Conservation (phyloP, 345 rosid species). For the Dipteronia dyeriana region DNA sequence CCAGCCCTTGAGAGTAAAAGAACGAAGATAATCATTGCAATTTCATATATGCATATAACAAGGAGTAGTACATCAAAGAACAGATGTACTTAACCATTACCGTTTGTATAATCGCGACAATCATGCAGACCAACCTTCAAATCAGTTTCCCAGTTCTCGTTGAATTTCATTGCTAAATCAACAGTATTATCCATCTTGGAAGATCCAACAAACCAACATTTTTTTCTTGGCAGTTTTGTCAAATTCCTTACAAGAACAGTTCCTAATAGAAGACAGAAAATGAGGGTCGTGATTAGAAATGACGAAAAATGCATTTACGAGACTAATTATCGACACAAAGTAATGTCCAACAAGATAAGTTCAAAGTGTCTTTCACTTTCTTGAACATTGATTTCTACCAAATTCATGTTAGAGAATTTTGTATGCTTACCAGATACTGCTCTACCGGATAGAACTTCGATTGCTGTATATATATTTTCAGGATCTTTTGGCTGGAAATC, state of each 20-base stretch:
- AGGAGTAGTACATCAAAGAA: background rate
- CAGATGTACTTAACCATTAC: slow-evolving; percentile 30
- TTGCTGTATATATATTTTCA: slow-evolving; percentile 46
- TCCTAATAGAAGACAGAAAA: slow-evolving; percentile 35
- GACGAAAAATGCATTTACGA: background rate
- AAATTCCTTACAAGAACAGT: slow-evolving; percentile 50
- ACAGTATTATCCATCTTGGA: slow-evolving; percentile 45
- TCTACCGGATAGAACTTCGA: slow-evolving; percentile 55
- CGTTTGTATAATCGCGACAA: slow-evolving; percentile 74
- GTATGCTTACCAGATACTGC: slow-evolving; percentile 48
- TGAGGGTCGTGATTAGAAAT: too few relatives aligned
- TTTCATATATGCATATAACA: background rate
- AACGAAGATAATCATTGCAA: background rate
- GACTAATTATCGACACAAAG: background rate
- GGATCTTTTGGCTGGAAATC: slow-evolving; percentile 73
- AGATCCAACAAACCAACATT: slow-evolving; percentile 80
- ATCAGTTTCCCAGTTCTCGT: slow-evolving; percentile 54
- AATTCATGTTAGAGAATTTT: background rate
- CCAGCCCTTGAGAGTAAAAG: slow-evolving; percentile 49
- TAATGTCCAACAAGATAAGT: background rate
- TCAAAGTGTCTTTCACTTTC: background rate
- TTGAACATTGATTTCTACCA: background rate
- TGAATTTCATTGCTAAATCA: slow-evolving; percentile 52
- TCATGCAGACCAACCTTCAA: slow-evolving; percentile 71
- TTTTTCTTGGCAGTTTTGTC: slow-evolving; percentile 54